Base-by-base conservation (phyloP, 2,329 filamentous ascomycete genomes). In the Clonostachys chloroleuca region DNA sequence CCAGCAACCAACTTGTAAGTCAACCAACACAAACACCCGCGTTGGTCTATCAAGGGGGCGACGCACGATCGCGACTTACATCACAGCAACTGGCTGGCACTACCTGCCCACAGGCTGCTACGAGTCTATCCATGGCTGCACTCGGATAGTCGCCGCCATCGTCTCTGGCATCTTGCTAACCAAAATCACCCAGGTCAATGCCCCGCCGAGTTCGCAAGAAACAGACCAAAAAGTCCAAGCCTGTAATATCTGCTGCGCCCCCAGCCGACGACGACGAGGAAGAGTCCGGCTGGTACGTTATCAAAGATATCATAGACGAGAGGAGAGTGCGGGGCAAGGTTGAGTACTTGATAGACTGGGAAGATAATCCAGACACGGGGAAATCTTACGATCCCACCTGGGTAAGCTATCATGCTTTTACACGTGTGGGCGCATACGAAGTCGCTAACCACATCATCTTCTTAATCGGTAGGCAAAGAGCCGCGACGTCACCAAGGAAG, bases 291-390 rank as follows among this genome's bases (percentile, higher is more conserved):
- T 71, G 66, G 66, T 69, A 47, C 33, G 51, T 43, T 12, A 65
- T 71, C 49, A 58, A 51, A n/a, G 52, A 51, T 12, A 68, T 72
- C 30, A 45, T 71, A 42, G 57, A 63, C 42, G 66, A 72, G 54
- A 59, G 57, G 48, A 35, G 44, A 12, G 44, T 51, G 36, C 54
- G 54, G 6, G 58, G 56, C 30, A 49, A 49, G 35, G 51, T 58
- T 13, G 53, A 67, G 47, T 72, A 68, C 41, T 51, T 69, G 16
- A 62, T 72, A 13, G 62, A 68, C 47, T 72, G 68, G 67, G 64
- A 64, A 45, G 57, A 62, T 49, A 54, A 65, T 44, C 24, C 44
- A 18, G 45, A 49, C 5, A 66, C 65, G 4, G 64, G 66, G 34
- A 51, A 68, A 47, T 24, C 47, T 13, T 68, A 64, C 49, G 30